phyloP scores from a whole-genome alignment of 257 asterid species.

The Scutellaria minor region DNA sequence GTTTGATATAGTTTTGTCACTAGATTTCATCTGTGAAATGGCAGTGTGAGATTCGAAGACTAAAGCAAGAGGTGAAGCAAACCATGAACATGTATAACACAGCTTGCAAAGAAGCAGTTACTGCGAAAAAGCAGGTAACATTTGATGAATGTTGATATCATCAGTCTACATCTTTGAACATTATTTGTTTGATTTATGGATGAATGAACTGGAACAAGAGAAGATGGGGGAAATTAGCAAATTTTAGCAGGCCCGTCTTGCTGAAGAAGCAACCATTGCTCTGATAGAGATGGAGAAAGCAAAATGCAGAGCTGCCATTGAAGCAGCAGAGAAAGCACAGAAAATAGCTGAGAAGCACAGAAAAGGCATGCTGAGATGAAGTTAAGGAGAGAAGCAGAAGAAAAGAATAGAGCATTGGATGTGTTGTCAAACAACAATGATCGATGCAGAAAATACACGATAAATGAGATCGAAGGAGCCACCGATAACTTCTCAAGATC shows the following conservation, averaged over 20 bases:
- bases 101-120: too few relatives aligned
- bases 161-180: too few relatives aligned
- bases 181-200: too few relatives aligned
- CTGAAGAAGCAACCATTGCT: slow-evolving; percentile 61
- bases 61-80: slow-evolving; percentile 67
- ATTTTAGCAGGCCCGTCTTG: slow-evolving; percentile 56
- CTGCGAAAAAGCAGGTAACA: too few relatives aligned
- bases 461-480: slow-evolving; percentile 70
- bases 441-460: slow-evolving; percentile 66
- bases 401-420: too few relatives aligned
- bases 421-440: slow-evolving; percentile 39
- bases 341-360: slow-evolving; percentile 63
- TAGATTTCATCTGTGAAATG: slow-evolving; percentile 1
- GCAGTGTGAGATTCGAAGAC: slow-evolving; percentile 50
- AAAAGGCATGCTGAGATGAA: slow-evolving; percentile 37
- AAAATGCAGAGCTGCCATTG: slow-evolving; percentile 71
- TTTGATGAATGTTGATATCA: too few relatives aligned
- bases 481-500: slow-evolving; percentile 54
- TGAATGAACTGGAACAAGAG: slow-evolving; percentile 20
- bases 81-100: slow-evolving; percentile 31
- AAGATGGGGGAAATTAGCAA: slow-evolving; percentile 51
- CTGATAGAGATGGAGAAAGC: slow-evolving; percentile 70
- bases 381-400: too few relatives aligned
- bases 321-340: slow-evolving; percentile 79
- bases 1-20: neutral